Evolutionary conservation across 1,284 basidiomycete species (phyloP), one percentile per base, ranked within the genome.

Genomic region (Puccinia novopanici): DNA sequence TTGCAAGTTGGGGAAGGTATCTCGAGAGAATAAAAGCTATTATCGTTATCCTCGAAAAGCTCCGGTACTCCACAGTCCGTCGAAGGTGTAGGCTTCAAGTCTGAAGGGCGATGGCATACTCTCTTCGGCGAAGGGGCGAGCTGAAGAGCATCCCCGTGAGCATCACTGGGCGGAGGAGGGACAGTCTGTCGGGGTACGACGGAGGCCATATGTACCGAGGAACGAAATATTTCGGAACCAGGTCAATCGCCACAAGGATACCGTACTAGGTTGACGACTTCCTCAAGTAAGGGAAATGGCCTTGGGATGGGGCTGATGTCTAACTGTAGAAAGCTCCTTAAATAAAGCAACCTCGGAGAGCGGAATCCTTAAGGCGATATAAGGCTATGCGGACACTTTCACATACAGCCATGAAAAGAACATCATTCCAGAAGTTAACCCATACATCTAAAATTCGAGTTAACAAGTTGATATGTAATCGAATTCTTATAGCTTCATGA

Each of bases 1-100:
- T 27, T 24, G 68, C 54, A 71, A 40, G 68, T 71, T 22, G 68
- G 68, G 2, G 68, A 71, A 45, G 68, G 68, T 71, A 71, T 71
- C n/a, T 71, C 54, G 17, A 71, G 68, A 45, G 63, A 67, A 48
- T 67, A 67, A 27, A 67, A 24, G 37, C 19, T 67, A 45, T 67
- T n/a, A 22, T 67, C 63, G 63, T 48, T 13, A n/a, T 67, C 40
- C 37, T 67, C 63, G 15, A 48, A 67, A 3, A 42, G 63, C 40
- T 67, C 63, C 1, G 63, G 19, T 15, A 42, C 19, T 67, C 48
- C 42, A 42, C 0, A 22, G 63, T 45, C 40, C 5, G 40, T 17
- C 48, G n/a, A 40, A 42, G 40, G 63, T 2, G 63, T 27, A 24
- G 37, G 22, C 42, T 67, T 45, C 42, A 67, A 48, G n/a, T 67